These are phyloP conservation scores for Cladosporium austrohemisphaericum DNA, from an alignment of 2,329 filamentous ascomycete genomes.

Conservation along the genomic window DNA sequence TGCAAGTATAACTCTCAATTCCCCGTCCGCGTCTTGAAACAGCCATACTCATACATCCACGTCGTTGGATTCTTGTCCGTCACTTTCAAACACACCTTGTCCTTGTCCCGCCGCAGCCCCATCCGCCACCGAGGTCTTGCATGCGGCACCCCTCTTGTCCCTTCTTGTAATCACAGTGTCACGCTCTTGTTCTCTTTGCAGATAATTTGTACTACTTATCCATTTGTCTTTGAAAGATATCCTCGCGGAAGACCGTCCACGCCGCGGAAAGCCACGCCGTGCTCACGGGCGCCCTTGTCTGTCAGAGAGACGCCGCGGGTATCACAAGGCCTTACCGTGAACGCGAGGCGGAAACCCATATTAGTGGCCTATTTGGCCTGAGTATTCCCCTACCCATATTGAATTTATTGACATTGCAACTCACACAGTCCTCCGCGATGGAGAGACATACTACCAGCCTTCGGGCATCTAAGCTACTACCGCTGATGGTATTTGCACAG, in stretches of 20 bases:
- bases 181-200: constrained; percentile 10
- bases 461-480: constrained; percentile 21
- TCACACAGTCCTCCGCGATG: constrained; percentile 19
- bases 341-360: constrained; percentile 2
- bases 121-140: constrained; percentile 15
- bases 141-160: constrained; percentile 16
- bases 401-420: constrained; percentile 23
- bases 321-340: constrained; percentile 10
- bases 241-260: constrained; percentile 5
- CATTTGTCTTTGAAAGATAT: constrained; percentile 1
- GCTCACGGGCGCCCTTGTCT: constrained; percentile 14
- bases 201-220: constrained; percentile 13
- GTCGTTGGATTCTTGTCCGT: constrained; percentile 14
- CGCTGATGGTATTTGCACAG: constrained; percentile 28
- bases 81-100: constrained; percentile 11
- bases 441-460: constrained; percentile 16
- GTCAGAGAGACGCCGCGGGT: constrained; percentile 13
- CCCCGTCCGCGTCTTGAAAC: constrained; percentile 7
- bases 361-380: constrained; percentile 9
- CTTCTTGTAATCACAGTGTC: constrained; percentile 15
- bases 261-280: constrained; percentile 9
- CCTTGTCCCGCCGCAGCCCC: constrained; percentile 11
- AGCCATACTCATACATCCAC: constrained; percentile 11
- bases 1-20: constrained; percentile 11
- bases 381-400: constrained; percentile 20